A percentile compares a stretch with the other conserved stretches of the same genome.
Conservation (phyloP, 495 filamentous ascomycete species). For the Podospora pseudocomata region DNA sequence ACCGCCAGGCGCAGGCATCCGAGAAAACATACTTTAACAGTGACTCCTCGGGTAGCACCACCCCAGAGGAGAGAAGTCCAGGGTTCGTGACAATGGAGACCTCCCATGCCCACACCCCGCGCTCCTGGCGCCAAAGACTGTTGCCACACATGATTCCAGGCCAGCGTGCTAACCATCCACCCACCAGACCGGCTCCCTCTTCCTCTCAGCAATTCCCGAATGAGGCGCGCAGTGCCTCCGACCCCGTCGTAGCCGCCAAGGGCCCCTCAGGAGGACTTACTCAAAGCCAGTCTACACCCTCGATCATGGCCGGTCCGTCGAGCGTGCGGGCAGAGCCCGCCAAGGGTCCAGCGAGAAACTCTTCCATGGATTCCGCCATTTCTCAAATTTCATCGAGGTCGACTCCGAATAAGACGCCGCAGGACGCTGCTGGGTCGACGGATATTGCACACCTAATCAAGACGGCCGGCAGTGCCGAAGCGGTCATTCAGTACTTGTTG, state of each 20-base stretch:
- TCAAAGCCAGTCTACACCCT: slow-evolving; percentile 13
- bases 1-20: slow-evolving; percentile 20
- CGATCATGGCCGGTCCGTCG: slow-evolving; percentile 35
- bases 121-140: slow-evolving; percentile 17
- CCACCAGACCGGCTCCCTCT: slow-evolving; percentile 32
- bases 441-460: slow-evolving; percentile 72
- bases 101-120: slow-evolving; percentile 7
- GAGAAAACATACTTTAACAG: slow-evolving; percentile 37
- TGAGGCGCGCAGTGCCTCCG: slow-evolving; percentile 40
- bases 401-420: slow-evolving; percentile 59
- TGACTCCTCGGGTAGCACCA: slow-evolving; percentile 34
- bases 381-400: slow-evolving; percentile 74
- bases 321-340: slow-evolving; percentile 28
- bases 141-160: slow-evolving; percentile 13
- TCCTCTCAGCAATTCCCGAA: slow-evolving; percentile 38
- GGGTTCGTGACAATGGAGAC: slow-evolving; percentile 32
- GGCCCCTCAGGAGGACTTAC: slow-evolving; percentile 35
- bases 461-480: slow-evolving; percentile 84
- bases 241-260: slow-evolving; percentile 35
- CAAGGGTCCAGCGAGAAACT: slow-evolving; percentile 61
- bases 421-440: slow-evolving; percentile 51
- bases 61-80: slow-evolving; percentile 32
- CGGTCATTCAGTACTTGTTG: slow-evolving; percentile 79
- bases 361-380: slow-evolving; percentile 92
- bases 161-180: slow-evolving; percentile 26